phyloP scores from a whole-genome alignment of 139 green algal genomes.

The Coccomyxa sp. region DNA sequence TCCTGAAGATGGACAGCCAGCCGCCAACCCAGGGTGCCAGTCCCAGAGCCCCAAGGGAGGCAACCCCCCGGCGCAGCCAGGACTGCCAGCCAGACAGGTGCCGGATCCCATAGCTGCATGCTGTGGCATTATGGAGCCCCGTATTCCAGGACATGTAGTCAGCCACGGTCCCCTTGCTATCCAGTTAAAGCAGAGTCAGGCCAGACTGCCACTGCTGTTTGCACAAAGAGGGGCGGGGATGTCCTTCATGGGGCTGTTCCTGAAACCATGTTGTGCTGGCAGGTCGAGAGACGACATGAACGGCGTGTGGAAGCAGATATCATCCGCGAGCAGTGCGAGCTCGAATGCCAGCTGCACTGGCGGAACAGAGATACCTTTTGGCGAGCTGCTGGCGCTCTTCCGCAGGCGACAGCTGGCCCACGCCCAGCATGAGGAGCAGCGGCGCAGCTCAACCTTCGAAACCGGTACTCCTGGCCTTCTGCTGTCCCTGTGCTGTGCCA shows the following conservation, averaged over 20 bases:
- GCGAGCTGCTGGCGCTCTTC: constrained; percentile 11
- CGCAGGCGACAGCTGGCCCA: constrained; percentile 12
- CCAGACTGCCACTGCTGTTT: no score
- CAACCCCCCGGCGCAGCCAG: not conserved
- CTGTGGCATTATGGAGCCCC: no score
- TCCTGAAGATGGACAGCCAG: constrained; percentile 32
- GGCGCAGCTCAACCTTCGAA: not conserved
- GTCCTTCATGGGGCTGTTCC: no score
- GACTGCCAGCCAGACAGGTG: not conserved
- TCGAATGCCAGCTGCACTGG: not conserved
- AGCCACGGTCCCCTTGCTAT: no score
- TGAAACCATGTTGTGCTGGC: no score
- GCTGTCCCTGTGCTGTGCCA: no score
- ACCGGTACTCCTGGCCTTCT: constrained; percentile 1
- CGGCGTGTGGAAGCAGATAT: no score
- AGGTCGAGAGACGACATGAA: no score
- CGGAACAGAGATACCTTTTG: not conserved
- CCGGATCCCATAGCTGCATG: not conserved
- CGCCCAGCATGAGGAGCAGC: constrained; percentile 17
- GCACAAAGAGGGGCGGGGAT: no score
- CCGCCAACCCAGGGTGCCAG: not conserved
- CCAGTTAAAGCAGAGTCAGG: no score
- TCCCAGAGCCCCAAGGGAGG: not conserved
- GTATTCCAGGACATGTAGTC: no score
- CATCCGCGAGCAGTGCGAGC: no score